Conservation (phyloP, 495 filamentous ascomycete species). For the Penicillium daleae region DNA sequence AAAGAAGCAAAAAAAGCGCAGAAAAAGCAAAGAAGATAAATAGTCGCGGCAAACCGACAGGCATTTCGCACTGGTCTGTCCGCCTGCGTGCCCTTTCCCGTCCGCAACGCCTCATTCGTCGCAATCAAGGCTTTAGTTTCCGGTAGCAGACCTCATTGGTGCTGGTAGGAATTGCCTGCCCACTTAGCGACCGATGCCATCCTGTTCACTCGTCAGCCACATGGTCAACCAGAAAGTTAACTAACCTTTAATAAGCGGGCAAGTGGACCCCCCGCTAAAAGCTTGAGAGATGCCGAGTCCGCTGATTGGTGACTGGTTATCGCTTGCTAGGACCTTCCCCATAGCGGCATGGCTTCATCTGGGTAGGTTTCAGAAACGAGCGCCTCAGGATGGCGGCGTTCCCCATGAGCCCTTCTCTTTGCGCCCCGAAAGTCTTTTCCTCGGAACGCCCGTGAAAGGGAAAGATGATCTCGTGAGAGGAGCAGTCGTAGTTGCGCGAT, state of each 20-base stretch:
- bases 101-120: background rate
- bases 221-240: background rate
- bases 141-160: slow-evolving; percentile 1
- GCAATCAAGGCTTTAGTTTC: background rate
- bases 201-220: slow-evolving; percentile 8
- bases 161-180: background rate
- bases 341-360: slow-evolving; percentile 3
- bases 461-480: background rate
- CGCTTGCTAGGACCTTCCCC: background rate
- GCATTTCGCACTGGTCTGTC: background rate
- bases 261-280: slow-evolving; percentile 2
- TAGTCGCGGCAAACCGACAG: background rate
- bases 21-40: slow-evolving; percentile 5
- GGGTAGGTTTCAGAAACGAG: background rate
- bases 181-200: slow-evolving; percentile 4
- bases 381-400: background rate
- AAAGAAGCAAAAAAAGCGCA: slow-evolving; percentile 1
- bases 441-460: background rate
- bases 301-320: slow-evolving; percentile 4
- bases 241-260: background rate
- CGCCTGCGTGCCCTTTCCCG: background rate
- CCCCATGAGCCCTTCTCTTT: background rate
- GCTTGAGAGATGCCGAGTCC: background rate
- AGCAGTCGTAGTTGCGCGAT: background rate
- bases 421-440: slow-evolving; percentile 6